Base-by-base conservation (phyloP, 2,329 filamentous ascomycete genomes). In the Lizonia empirigonia region DNA sequence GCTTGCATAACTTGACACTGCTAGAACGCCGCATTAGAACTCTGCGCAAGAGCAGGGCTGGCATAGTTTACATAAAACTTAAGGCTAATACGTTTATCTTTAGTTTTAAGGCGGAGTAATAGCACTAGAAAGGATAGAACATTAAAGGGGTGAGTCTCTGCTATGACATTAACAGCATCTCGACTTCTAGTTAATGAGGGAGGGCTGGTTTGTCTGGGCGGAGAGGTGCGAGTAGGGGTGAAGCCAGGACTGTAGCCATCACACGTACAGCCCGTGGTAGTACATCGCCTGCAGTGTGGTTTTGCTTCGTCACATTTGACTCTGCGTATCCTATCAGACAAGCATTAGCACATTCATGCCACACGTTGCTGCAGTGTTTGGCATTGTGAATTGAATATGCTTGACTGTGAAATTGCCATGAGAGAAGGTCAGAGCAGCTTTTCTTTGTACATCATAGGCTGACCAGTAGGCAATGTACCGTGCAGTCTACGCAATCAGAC, bases 301-400 rank as follows among this genome's bases (percentile, higher is more conserved):
- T 68, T 71, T 33, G 60, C 59, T 36, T 72, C 68, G 51, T 69
- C 69, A 48, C 69, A 72, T 53, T 71, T 72, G 12, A 72, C 56
- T 47, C 57, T 60, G 22, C 68, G 67, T 33, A 71, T 68, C 38
- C 69, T 72, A 41, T 30, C 27, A 44, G 27, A 19, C 16, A 4
- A 42, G 22, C 18, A 52, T 52, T 23, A 52, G 49, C 19, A 37
- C 16, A 20, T 15, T 30, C 3, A 5, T 24, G 20, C 7, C 24
- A n/a, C 15, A 40, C 8, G n/a, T 29, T 9, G 18, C 27, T 18
- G 20, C 7, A 30, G 24, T 10, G 24, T 26, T 7, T 26, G 6
- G 24, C 6, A 26, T 26, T 26, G 24, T 26, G 13, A 5, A 30
- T 30, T 30, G 29, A 30, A 9, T 30, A 13, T 8, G 29, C 29